phyloP scores from a whole-genome alignment of 1,139 yeast genomes.

The Yamadazyma sp. region DNA sequence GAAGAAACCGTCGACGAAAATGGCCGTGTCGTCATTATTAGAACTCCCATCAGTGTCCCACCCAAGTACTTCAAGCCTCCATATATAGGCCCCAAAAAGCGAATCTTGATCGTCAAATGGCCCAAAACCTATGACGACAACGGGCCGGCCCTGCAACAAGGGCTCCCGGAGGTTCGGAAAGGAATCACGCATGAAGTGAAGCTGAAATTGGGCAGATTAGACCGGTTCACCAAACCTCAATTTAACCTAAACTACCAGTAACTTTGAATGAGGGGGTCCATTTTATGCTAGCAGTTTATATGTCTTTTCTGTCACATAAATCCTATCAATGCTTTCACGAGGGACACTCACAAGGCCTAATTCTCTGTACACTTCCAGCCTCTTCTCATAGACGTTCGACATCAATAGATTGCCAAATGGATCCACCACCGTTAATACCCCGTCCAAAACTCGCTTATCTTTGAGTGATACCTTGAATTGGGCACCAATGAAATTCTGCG shows the following conservation, averaged over 20 bases:
- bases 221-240: not conserved
- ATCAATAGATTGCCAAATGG: slow-evolving; percentile 47
- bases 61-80: slow-evolving; percentile 16
- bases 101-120: slow-evolving; percentile 17
- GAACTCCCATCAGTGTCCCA: slow-evolving; percentile 25
- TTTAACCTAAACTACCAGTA: not conserved
- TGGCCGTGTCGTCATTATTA: slow-evolving; percentile 21
- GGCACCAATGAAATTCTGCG: slow-evolving; percentile 35
- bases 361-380: slow-evolving; percentile 32
- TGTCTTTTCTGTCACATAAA: slow-evolving; percentile 25
- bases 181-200: not conserved
- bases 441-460: slow-evolving; percentile 37
- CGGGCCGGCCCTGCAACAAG: not conserved
- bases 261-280: too few species aligned
- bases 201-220: not conserved
- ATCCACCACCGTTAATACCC: slow-evolving; percentile 43
- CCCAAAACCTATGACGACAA: not conserved
- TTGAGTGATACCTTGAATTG: slow-evolving; percentile 28
- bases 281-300: not conserved
- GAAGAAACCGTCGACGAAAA: slow-evolving; percentile 20
- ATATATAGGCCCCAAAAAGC: slow-evolving; percentile 14
- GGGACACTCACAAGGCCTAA: slow-evolving; percentile 51
- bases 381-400: slow-evolving; percentile 36
- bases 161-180: not conserved
- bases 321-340: slow-evolving; percentile 26